phyloP scores from a whole-genome alignment of 495 filamentous ascomycete genomes.

The Xylaria acuta region DNA sequence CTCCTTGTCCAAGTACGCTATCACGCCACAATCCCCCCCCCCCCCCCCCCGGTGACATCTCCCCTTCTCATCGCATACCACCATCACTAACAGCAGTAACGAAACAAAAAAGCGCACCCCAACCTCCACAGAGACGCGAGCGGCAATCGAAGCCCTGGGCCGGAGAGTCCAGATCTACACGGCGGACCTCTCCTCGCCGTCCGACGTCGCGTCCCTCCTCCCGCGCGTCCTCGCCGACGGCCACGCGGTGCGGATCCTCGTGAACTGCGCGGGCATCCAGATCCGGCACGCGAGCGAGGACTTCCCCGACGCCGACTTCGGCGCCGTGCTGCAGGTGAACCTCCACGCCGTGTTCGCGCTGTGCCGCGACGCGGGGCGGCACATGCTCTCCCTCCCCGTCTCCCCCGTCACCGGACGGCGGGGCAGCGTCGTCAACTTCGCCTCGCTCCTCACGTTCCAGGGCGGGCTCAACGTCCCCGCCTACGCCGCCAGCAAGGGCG shows the following conservation, averaged over 20 bases:
- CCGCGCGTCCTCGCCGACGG: slow-evolving; percentile 66
- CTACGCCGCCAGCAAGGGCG: slow-evolving; percentile 89
- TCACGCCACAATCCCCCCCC: no score
- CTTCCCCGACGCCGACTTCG: slow-evolving; percentile 86
- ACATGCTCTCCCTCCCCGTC: slow-evolving; percentile 70
- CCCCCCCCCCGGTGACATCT: no score
- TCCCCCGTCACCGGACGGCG: slow-evolving; percentile 61
- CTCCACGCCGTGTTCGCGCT: slow-evolving; percentile 82
- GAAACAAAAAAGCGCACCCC: slow-evolving; percentile 32
- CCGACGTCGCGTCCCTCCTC: slow-evolving; percentile 65
- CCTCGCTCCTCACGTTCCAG: slow-evolving; percentile 84
- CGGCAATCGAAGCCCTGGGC: slow-evolving; percentile 66
- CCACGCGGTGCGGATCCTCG: slow-evolving; percentile 70
- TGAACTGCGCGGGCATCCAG: slow-evolving; percentile 90
- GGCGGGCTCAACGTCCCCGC: slow-evolving; percentile 90
- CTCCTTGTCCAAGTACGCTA: slow-evolving; percentile 69
- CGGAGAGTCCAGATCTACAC: slow-evolving; percentile 73
- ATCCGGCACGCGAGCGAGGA: slow-evolving; percentile 74
- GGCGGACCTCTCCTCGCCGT: slow-evolving; percentile 71
- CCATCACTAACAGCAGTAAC: neutral
- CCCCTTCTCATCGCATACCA: no score
- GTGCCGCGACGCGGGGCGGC: slow-evolving; percentile 82
- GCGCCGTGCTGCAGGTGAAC: slow-evolving; percentile 85
- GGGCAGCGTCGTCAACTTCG: slow-evolving; percentile 87
- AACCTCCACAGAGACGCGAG: slow-evolving; percentile 71